These are phyloP conservation scores for Nothophoma quercina DNA, from an alignment of 2,329 filamentous ascomycete genomes.

Conservation along the genomic window DNA sequence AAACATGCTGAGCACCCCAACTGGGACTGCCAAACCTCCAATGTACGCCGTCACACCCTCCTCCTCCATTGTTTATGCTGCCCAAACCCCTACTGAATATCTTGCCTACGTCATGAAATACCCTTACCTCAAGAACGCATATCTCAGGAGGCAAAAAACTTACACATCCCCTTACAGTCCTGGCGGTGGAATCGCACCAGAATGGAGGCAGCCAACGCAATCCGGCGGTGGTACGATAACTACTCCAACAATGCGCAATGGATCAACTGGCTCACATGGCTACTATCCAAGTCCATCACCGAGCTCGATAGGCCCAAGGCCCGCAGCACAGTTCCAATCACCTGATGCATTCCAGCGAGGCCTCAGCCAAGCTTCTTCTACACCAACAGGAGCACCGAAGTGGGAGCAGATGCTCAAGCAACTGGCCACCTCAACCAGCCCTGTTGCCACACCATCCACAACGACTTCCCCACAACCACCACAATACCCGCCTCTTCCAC, in stretches of 20 bases:
- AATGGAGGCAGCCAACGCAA: constrained; percentile 45
- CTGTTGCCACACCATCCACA: constrained; percentile 14
- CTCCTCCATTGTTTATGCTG: constrained; percentile 49
- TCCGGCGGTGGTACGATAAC: constrained; percentile 13
- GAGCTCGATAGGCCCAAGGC: constrained; percentile 26
- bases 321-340: constrained; percentile 53
- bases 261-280: constrained; percentile 10
- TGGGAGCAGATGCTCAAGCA: constrained; percentile 48
- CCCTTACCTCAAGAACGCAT: constrained; percentile 56
- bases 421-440: constrained; percentile 32
- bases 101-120: constrained; percentile 54
- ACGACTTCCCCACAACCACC: constrained; percentile 22
- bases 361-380: constrained; percentile 36
- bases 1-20: constrained; percentile 38
- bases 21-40: constrained; percentile 44
- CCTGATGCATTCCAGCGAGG: constrained; percentile 55
- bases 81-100: constrained; percentile 48
- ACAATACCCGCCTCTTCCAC: constrained; percentile 26
- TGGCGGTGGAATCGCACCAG: constrained; percentile 51
- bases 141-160: constrained; percentile 54
- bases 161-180: constrained; percentile 58
- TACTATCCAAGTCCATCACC: constrained; percentile 14
- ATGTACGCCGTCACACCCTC: constrained; percentile 48
- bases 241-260: constrained; percentile 4
- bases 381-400: constrained; percentile 33